Evolutionary conservation across 2,329 filamentous ascomycete genomes (phyloP), one percentile per base, ranked within the genome.

Genomic region (Cercospora sp.): DNA sequence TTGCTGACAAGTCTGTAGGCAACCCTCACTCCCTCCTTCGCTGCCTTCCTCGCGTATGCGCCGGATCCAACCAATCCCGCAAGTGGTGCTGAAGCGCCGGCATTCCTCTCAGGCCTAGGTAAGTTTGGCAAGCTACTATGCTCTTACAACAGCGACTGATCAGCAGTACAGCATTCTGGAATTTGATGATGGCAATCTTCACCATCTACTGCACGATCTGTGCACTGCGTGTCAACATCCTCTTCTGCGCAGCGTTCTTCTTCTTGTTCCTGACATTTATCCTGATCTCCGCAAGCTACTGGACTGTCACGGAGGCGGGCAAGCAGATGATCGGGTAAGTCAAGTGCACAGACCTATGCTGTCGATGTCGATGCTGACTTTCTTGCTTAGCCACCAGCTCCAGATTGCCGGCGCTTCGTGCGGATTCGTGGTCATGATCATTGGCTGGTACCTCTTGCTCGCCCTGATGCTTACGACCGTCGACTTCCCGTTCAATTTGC

Each of bases 381-480:
- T 37, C 16, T 37, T 59, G 43, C 30, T n/a, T 28, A 45, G 59
- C 8, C 59, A 61, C 26, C 59, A 43, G 40, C 59, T 61, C 3
- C 59, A 61, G 21, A 61, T 61, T 12, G 59, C 34, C 30, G 68
- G 69, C 12, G 72, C 68, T 18, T 66, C 70, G 13, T 63, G 51
- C 30, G 69, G 68, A 6, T 73, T 73, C 26, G 65, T 71, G 16
- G 65, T 65, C 7, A 66, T 66, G 51, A 61, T 72, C 5, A 62
- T 73, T 18, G 72, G 72, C 12, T 72, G 70, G 69, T 73, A 72
- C 65, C 65, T 73, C 5, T 65, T 72, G 5, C 58, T 69, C 16
- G 67, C 68, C 13, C 65, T 71, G 2, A 71, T 74, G 65, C 66
- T 72, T n/a, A 67, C 68, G 9, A 70, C 67, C 3, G 68, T 70